A percentile compares a stretch with the other conserved stretches of the same genome.
Conservation (phyloP, 345 rosid genomes). For the Populus euphratica region DNA sequence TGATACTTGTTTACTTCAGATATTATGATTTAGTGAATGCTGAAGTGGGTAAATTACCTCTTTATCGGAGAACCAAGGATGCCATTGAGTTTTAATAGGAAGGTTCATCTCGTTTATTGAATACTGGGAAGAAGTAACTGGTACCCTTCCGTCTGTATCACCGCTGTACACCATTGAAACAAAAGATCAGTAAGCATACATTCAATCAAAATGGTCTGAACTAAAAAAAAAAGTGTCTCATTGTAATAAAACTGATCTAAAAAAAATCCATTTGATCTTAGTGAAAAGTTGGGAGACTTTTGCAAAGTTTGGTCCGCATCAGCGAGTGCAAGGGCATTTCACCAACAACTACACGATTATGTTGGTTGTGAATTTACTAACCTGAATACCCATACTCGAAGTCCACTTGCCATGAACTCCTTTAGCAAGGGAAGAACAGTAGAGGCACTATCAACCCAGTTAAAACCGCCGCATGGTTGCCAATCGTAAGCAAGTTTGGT, state of each 20-base stretch:
- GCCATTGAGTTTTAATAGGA: slow-evolving; percentile 51
- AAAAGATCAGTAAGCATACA: neutral
- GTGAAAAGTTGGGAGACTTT: no score
- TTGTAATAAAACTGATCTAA: neutral
- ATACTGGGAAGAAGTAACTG: slow-evolving; percentile 67
- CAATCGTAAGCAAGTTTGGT: slow-evolving; percentile 60
- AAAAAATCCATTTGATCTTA: no score
- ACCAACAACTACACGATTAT: no score
- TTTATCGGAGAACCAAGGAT: slow-evolving; percentile 50
- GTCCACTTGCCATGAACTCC: slow-evolving; percentile 46
- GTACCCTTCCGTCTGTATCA: slow-evolving; percentile 74
- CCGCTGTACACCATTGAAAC: slow-evolving; percentile 46
- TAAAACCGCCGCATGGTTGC: slow-evolving; percentile 61
- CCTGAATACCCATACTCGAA: slow-evolving; percentile 73
- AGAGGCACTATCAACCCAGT: slow-evolving; percentile 65
- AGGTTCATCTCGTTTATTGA: slow-evolving; percentile 62
- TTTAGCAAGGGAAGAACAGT: slow-evolving; percentile 53
- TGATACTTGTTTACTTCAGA: neutral
- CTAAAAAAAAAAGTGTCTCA: no score
- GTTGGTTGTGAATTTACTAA: neutral
- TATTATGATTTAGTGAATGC: neutral
- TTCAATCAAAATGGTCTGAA: no score
- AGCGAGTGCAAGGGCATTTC: no score
- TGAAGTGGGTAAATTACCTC: neutral
- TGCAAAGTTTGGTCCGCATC: no score